Evolutionary conservation across 139 green algal species (phyloP).

Genomic region (Micractinium sp.): DNA sequence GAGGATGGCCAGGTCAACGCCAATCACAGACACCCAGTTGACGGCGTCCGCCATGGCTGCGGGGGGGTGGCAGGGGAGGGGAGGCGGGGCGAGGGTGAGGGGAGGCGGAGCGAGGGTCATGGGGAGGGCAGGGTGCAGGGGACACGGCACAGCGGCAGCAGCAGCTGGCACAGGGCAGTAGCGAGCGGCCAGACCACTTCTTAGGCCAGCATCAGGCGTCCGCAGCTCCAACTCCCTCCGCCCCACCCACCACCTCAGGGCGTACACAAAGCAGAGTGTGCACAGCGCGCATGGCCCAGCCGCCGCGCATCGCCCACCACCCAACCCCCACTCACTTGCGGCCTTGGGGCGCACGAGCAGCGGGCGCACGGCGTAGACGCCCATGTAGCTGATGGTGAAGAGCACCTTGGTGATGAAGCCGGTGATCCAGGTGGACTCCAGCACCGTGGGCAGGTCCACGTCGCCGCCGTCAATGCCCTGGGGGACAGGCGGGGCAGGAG

Average conservation of each 20-base stretch:
- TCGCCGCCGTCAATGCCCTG: conserved; percentile 72
- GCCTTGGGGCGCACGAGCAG: conserved; percentile 70
- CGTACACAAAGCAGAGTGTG: no score
- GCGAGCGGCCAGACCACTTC: background rate
- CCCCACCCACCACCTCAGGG: no score
- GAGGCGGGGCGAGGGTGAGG: background rate
- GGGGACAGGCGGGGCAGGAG: background rate
- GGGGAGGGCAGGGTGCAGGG: no score
- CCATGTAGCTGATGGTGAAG: conserved; percentile 61
- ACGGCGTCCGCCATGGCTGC: conserved; percentile 50
- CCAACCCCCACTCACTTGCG: conserved; percentile 5
- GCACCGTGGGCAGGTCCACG: conserved; percentile 65
- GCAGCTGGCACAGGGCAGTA: background rate
- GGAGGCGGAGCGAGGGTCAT: background rate
- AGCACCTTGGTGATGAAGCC: conserved; percentile 48
- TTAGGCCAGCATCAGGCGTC: background rate
- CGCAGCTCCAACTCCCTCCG: no score
- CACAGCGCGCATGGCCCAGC: no score
- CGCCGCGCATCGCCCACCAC: no score
- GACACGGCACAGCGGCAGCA: no score
- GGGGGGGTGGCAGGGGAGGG: background rate
- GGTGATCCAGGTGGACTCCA: conserved; percentile 54
- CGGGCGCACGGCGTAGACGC: conserved; percentile 71
- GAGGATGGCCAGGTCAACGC: conserved; percentile 55
- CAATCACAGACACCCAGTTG: conserved; percentile 59